Conservation (phyloP, 139 green algal species). For the Coelastrella sp. region DNA sequence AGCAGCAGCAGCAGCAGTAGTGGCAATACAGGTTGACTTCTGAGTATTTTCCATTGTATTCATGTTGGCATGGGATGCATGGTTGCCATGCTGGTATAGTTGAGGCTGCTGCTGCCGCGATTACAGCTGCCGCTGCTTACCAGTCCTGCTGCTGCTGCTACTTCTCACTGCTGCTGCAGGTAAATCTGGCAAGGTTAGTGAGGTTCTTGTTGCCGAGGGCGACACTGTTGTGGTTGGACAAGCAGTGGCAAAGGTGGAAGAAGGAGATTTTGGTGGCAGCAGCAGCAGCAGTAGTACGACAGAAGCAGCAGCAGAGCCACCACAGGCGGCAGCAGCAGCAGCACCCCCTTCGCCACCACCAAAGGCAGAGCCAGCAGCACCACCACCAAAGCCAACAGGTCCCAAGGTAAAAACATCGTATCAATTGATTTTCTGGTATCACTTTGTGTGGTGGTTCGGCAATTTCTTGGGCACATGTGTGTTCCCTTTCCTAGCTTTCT, state of each 20-base stretch:
- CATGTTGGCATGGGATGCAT: too few species aligned
- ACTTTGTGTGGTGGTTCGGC: not conserved
- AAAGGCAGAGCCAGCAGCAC: slow-evolving; percentile 24
- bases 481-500: not conserved
- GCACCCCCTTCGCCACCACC: slow-evolving; percentile 38
- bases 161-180: not conserved
- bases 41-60: too few species aligned
- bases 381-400: slow-evolving; percentile 9
- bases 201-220: slow-evolving; percentile 78
- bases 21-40: too few species aligned
- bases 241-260: slow-evolving; percentile 78
- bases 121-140: too few species aligned
- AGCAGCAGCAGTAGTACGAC: slow-evolving; percentile 36
- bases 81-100: too few species aligned
- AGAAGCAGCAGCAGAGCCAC: slow-evolving; percentile 13
- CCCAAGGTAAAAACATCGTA: not conserved
- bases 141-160: slow-evolving; percentile 44
- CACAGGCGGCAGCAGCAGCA: slow-evolving; percentile 42
- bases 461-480: not conserved
- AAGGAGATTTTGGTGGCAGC: slow-evolving; percentile 58
- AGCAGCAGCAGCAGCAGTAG: too few species aligned
- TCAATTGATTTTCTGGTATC: not conserved
- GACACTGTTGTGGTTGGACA: slow-evolving; percentile 94
- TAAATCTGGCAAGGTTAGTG: slow-evolving; percentile 65
- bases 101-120: too few species aligned